Percentiles rank a stretch among this genome's conserved stretches.
phyloP scores from a whole-genome alignment of 2,329 filamentous ascomycete genomes.

The Phyllosticta citrichinensis region DNA sequence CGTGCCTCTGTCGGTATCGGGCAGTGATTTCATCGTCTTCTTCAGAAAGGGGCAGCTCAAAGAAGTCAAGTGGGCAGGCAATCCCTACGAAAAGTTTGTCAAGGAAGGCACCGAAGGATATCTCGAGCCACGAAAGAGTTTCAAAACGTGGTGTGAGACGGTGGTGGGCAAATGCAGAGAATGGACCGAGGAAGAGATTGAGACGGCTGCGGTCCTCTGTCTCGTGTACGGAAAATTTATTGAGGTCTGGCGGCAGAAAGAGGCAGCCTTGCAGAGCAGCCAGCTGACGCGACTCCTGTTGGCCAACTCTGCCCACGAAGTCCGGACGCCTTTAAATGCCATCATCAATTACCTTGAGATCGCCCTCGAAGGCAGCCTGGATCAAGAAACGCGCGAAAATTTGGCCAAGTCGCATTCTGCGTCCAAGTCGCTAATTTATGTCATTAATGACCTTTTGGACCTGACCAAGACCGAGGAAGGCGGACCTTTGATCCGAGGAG shows the following conservation, averaged over 20 bases:
- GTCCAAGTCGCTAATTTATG: constrained; percentile 85
- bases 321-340: constrained; percentile 80
- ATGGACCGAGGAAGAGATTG: constrained; percentile 81
- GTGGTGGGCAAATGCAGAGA: constrained; percentile 74
- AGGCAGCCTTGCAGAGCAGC: constrained; percentile 71
- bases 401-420: constrained; percentile 77
- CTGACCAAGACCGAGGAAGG: constrained; percentile 83
- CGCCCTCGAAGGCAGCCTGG: constrained; percentile 69
- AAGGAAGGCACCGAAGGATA: constrained; percentile 63
- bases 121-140: constrained; percentile 69
- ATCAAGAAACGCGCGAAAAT: constrained; percentile 76
- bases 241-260: constrained; percentile 86
- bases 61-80: constrained; percentile 78
- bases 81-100: constrained; percentile 70
- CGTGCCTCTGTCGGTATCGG: constrained; percentile 66
- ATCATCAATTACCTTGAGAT: constrained; percentile 95
- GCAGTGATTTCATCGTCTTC: constrained; percentile 81
- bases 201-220: constrained; percentile 79
- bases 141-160: constrained; percentile 71
- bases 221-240: constrained; percentile 86
- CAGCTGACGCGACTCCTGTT: constrained; percentile 69
- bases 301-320: constrained; percentile 84
- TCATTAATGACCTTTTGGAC: constrained; percentile 86
- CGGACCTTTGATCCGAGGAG: constrained; percentile 66
- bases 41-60: constrained; percentile 69